A percentile compares a stretch with the other conserved stretches of the same genome.
phyloP scores from a whole-genome alignment of 352 stramenopile genomes.

The Globisporangium viniferum region DNA sequence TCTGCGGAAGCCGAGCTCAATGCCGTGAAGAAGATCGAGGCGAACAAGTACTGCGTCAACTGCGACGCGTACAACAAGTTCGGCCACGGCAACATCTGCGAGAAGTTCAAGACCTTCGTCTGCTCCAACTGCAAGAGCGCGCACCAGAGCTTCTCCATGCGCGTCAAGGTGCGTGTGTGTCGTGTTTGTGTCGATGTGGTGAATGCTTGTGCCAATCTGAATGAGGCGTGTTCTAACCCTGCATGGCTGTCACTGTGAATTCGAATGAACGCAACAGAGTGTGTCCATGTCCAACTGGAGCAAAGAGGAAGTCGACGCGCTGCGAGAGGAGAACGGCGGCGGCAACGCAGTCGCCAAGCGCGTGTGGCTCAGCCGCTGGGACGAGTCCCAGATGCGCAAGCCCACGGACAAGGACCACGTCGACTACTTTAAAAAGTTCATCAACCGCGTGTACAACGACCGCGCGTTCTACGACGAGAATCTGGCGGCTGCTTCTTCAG shows the following conservation, averaged over 20 bases:
- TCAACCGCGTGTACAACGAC: slow-evolving; percentile 84
- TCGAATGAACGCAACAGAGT: slow-evolving; percentile 28
- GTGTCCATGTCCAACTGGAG: slow-evolving; percentile 95
- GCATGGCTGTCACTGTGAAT: background rate
- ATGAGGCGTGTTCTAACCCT: background rate
- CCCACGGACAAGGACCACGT: slow-evolving; percentile 70
- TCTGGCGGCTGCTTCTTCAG: slow-evolving; percentile 6
- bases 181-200: background rate
- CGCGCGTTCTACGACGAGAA: slow-evolving; percentile 69
- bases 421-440: slow-evolving; percentile 86
- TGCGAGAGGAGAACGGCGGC: slow-evolving; percentile 72
- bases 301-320: slow-evolving; percentile 85
- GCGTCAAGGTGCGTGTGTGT: slow-evolving; percentile 79
- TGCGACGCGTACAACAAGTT: slow-evolving; percentile 87
- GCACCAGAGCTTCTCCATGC: slow-evolving; percentile 92
- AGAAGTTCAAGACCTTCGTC: slow-evolving; percentile 92
- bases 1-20: slow-evolving; percentile 72
- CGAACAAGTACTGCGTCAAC: slow-evolving; percentile 85
- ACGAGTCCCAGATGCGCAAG: slow-evolving; percentile 67
- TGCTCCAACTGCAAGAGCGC: slow-evolving; percentile 95
- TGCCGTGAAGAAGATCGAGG: slow-evolving; percentile 78
- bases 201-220: background rate
- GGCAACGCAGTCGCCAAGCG: slow-evolving; percentile 20
- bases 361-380: slow-evolving; percentile 22
- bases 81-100: slow-evolving; percentile 91